These are phyloP conservation scores for Leishmania arabica DNA, from an alignment of 208 protist genomes.

Conservation along the genomic window DNA sequence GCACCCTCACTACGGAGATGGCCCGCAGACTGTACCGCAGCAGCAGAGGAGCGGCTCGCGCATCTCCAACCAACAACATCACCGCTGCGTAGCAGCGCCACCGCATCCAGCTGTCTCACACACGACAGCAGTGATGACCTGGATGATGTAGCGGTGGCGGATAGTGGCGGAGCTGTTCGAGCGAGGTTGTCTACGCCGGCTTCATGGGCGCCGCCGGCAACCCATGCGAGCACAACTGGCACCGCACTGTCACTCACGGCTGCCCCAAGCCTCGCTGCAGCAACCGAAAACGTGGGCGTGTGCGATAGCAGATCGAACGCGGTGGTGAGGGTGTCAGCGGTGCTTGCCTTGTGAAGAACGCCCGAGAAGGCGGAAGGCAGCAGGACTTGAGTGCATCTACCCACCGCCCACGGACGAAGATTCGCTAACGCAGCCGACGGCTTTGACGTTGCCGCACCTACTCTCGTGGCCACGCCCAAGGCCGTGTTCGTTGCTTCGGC, in stretches of 20 bases:
- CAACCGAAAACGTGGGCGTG: neutral
- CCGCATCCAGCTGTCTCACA: conserved; percentile 12
- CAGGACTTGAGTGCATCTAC: neutral
- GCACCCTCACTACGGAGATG: neutral
- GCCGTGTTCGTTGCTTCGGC: neutral
- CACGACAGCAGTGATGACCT: neutral
- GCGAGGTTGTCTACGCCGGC: too few relatives aligned
- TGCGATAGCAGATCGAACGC: conserved; percentile 19
- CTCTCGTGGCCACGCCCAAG: neutral
- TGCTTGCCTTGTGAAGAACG: neutral
- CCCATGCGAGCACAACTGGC: conserved; percentile 21
- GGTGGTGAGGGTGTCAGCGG: conserved; percentile 8
- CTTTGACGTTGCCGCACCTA: neutral
- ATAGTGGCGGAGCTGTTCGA: neutral
- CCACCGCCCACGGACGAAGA: neutral
- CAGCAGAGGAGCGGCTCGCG: neutral
- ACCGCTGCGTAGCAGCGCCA: conserved; percentile 27
- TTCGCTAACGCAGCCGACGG: neutral
- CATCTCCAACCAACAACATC: conserved; percentile 25
- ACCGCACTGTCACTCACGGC: conserved; percentile 3
- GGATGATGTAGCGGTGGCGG: neutral
- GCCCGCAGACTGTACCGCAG: neutral
- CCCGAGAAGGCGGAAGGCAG: conserved; percentile 6
- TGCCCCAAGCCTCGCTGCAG: neutral
- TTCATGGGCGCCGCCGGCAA: neutral